Base-by-base conservation (phyloP, 176 grass and related monocot genomes). In the Secale cereale region DNA sequence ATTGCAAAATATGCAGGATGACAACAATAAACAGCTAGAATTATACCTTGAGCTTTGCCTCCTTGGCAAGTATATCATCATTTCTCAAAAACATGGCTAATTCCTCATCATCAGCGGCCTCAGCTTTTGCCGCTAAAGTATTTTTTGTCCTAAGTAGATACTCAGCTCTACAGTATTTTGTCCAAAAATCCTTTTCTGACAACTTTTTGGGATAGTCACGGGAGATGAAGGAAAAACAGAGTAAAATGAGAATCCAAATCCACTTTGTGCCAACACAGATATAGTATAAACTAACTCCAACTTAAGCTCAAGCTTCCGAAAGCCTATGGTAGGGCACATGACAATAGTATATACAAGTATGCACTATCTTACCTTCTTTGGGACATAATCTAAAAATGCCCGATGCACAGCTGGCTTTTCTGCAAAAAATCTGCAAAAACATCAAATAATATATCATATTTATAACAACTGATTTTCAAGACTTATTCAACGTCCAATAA, bases 91-190 rank as follows among this genome's bases (percentile, higher is more conserved):
- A 98, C 43, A 95, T 52, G 26, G 96, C 96, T 54, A 98, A 90
- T 69, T 98, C 96, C 81, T 98, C 96, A 87, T 98, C 96, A 78
- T 95, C 93, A 81, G 96, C 93, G 23, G 96, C 96, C 87, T 98
- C 96, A 29, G 96, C 96, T 65, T 88, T 82, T 74, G 96, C 96
- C 50, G 83, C 86, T 11, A 86, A 76, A 87, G 86, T 92, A 83
- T 98, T 98, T 89, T 92, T 98, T 41, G 93, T 98, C 83, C 85
- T 95, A 73, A 95, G 85, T 23, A 98, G 89, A 85, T 95, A 98
- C 76, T 98, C 96, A 78, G 93, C 96, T 94, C 91, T 95, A 86
- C 87, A 98, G 80, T 98, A 98, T 89, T 98, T 98, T 78, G 87
- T 92, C 96, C 96, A 98, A 84, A 98, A 98, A 89, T 90, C 87